Base-by-base conservation (phyloP, 768 basidiomycete genomes). In the Austroboletus eburneus region DNA sequence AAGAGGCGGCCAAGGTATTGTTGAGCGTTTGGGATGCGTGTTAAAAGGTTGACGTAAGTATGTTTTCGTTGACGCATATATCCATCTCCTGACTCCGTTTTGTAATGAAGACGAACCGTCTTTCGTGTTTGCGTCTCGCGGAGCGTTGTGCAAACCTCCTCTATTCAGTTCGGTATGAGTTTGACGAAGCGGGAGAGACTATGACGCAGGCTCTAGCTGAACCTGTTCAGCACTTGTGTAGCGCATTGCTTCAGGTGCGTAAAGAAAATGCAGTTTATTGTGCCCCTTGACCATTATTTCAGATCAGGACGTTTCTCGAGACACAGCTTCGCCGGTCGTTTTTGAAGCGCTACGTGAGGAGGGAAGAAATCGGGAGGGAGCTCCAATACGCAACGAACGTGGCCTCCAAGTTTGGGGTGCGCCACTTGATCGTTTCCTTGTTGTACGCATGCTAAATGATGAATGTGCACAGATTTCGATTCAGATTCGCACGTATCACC, bases 321-420 rank as follows among this genome's bases (percentile, higher is more conserved):
- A 81, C 79, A 52, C 81, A 87, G 52, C 68, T 72, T n/a, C 54
- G 77, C 34, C 70, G 86, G 2, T 84, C 88, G 0, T 91, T 89
- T 68, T 65, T 91, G 51, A 87, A 87, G 63, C 74, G 87, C 4
- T 91, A 87, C 57, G 72, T 91, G 32, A 81, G 81, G 58, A 77
- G 85, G 35, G 82, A 86, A 32, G 86, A 90, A 51, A 83, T 83
- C 23, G 58, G 73, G 14, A 66, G 69, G 3, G 74, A 77, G 25
- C 77, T 89, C 30, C 56, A 62, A 65, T 59, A 3, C 84, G 81
- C 42, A 76, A 81, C 42, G 68, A 74, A 83, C 30, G 77, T 79
- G 18, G 49, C 45, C 20, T 48, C 55, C 20, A 57, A 50, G 38
- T 63, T 63, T 34, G 61, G 61, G 34, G 61, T 61, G 24, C 29